Conservation (phyloP, 495 filamentous ascomycete species). For the Trichoderma orchidacearum region DNA sequence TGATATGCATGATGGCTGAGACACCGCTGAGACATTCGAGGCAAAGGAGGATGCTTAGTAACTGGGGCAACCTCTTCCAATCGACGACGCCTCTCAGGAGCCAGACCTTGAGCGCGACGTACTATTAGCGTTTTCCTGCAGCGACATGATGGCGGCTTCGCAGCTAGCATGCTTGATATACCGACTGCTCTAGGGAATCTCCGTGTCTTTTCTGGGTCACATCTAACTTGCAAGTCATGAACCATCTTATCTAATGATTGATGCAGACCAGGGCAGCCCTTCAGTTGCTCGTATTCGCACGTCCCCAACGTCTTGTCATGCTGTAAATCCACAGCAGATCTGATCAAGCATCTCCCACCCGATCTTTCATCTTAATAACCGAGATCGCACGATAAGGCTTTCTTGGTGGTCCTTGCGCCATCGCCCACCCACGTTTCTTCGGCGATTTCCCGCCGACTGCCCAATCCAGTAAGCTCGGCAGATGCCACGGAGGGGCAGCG, state of each 20-base stretch:
- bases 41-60: not conserved
- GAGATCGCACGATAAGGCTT: not conserved
- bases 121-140: no score
- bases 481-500: not conserved
- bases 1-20: not conserved
- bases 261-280: no score
- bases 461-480: not conserved
- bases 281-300: no score
- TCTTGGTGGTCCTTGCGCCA: not conserved
- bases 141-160: no score
- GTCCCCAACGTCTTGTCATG: no score
- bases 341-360: not conserved
- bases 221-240: no score
- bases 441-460: not conserved
- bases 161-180: no score
- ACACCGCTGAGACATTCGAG: not conserved
- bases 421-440: not conserved
- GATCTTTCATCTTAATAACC: not conserved
- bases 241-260: no score
- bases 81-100: not conserved
- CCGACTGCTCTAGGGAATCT: no score
- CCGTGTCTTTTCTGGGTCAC: no score
- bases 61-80: not conserved
- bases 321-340: not conserved
- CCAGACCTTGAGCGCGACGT: no score